A percentile compares a stretch with the other conserved stretches of the same genome.
These are phyloP conservation scores for Candida montana DNA, from an alignment of 805 yeast genomes.

Conservation along the genomic window DNA sequence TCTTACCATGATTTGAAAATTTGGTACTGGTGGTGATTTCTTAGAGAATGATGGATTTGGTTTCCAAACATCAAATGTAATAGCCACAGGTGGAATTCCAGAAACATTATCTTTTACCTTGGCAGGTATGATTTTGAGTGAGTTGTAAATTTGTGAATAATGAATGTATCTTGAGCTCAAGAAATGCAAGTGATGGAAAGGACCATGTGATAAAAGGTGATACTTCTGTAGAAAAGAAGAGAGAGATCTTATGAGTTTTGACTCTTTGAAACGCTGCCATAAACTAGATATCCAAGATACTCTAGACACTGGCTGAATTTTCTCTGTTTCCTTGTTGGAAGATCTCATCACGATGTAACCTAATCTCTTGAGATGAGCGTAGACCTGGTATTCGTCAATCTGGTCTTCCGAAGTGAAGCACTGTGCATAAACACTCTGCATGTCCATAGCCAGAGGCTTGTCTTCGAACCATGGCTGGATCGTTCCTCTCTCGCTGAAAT, in stretches of 20 bases:
- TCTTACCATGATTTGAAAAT: conserved; percentile 63
- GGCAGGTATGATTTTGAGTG: conserved; percentile 27
- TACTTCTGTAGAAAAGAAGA: background rate
- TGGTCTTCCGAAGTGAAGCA: conserved; percentile 38
- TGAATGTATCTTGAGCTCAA: conserved; percentile 20
- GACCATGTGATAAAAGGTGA: conserved; percentile 7
- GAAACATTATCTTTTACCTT: background rate
- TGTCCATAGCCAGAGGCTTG: conserved; percentile 40
- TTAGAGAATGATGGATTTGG: conserved; percentile 71
- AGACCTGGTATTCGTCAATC: conserved; percentile 58
- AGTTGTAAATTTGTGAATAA: conserved; percentile 26
- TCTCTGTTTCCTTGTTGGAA: conserved; percentile 6
- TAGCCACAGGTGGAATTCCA: conserved; percentile 14
- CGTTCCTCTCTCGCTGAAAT: conserved; percentile 78
- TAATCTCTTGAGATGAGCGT: conserved; percentile 65
- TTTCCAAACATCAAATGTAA: conserved; percentile 72
- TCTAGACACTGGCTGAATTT: background rate
- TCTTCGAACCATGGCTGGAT: conserved; percentile 34
- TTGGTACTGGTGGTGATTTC: conserved; percentile 63
- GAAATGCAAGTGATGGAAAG: conserved; percentile 15
- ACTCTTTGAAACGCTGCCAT: conserved; percentile 1
- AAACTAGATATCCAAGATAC: background rate
- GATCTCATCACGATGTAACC: conserved; percentile 61
- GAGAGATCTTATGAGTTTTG: background rate
- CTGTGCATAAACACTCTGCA: conserved; percentile 59